Conservation (phyloP, 2,329 filamentous ascomycete genomes). For the Botrytis medusae region DNA sequence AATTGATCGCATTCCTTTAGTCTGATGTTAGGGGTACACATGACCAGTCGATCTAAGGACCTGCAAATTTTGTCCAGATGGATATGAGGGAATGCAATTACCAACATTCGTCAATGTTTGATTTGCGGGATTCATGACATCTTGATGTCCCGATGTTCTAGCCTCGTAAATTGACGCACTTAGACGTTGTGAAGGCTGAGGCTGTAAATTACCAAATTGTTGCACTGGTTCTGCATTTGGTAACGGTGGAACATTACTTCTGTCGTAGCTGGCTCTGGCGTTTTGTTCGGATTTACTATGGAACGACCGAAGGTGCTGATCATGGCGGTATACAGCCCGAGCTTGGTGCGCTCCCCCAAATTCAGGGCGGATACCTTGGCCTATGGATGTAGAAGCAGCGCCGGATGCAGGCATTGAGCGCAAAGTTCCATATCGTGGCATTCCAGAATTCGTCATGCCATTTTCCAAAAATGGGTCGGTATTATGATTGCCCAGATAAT, state of each 20-base stretch:
- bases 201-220: no score
- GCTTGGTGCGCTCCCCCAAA: fast-evolving
- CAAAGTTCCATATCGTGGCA: background rate
- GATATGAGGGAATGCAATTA: background rate
- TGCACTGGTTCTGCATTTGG: no score
- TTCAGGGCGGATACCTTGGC: background rate
- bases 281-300: background rate
- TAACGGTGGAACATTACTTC: background rate
- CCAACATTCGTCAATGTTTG: fast-evolving
- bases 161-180: background rate
- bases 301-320: background rate
- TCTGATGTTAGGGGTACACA: background rate
- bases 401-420: background rate
- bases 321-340: background rate
- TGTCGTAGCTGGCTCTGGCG: background rate
- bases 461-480: background rate
- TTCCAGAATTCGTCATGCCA: background rate
- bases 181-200: background rate
- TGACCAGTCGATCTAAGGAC: fast-evolving
- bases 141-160: background rate
- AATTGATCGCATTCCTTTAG: background rate
- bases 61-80: background rate
- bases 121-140: background rate
- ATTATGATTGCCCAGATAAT: fast-evolving
- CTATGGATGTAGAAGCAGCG: background rate